Base-by-base conservation (phyloP, 2,329 filamentous ascomycete species). In the Teratosphaeria pseudoeucalypti region DNA sequence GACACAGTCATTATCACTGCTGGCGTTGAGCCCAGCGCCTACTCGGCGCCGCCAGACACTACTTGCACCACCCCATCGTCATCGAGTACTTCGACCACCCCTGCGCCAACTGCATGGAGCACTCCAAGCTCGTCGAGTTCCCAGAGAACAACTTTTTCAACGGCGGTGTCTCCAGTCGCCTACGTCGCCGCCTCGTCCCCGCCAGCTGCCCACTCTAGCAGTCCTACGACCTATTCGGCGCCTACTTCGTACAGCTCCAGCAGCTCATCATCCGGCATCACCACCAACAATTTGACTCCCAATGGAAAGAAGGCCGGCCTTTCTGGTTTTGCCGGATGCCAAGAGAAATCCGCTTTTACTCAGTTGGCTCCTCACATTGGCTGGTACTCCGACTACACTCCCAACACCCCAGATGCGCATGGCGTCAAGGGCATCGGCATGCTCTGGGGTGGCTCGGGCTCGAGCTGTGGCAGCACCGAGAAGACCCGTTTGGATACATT, bases 381-480 rank as follows among this genome's bases (percentile, higher is more conserved):
- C 37, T 69, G 68, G 67, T 71, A 69, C 62, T 64, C 64, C 16
- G 67, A 70, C 59, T 70, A 70, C 63, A 64, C 64, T 12, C 60
- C 68, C 11, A 65, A 65, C 39, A 65, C 66, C 9, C 60, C 64
- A 16, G 56, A 57, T 52, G 34, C 54, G 19, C 39, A 63, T 16
- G 61, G 60, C 29, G 64, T 70, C 19, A 59, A 63, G 52, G 67
- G 67, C 26, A 62, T 68, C 11, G 61, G 62, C 34, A 70, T 70
- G 66, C 67, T 70, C 32, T 68, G 66, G 65, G 66, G 63, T 26
- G 64, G 63, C 27, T 58, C 57, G 43, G 61, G 64, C 56, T 64
- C 64, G 16, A 52, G 62, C 23, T 64, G 62, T 37, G 58, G 59
- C 23, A 57, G 58, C 34, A 52, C 61, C 47, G 32, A 47, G 12